Evolutionary conservation across 1,284 basidiomycete genomes (phyloP).

Genomic region (Apiotrichum mycotoxinovorans): DNA sequence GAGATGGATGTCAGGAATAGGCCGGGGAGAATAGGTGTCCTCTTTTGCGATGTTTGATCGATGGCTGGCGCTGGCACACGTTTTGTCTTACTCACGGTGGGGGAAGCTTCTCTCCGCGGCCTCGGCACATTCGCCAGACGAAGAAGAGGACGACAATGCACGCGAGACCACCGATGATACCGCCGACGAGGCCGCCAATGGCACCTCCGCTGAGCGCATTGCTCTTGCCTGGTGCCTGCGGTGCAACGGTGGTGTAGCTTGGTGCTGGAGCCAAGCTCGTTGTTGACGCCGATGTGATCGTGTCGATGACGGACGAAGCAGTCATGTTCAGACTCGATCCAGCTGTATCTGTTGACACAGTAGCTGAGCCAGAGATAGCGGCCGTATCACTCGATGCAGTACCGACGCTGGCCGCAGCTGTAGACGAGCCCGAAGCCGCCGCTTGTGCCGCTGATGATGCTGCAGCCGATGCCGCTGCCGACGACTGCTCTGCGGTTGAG

Average conservation of each 20-base stretch:
- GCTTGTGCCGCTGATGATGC: background rate
- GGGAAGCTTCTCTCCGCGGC: slow-evolving; percentile 37
- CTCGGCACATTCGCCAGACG: slow-evolving; percentile 29
- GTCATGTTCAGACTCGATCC: too few relatives aligned
- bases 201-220: slow-evolving; percentile 31
- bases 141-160: slow-evolving; percentile 26
- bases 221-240: background rate
- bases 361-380: background rate
- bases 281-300: background rate
- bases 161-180: slow-evolving; percentile 34
- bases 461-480: background rate
- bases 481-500: too few relatives aligned
- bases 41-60: background rate
- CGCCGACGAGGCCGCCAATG: slow-evolving; percentile 47
- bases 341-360: too few relatives aligned
- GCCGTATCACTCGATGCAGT: background rate
- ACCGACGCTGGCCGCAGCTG: background rate
- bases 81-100: slow-evolving; percentile 37
- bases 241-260: background rate
- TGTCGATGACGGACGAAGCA: too few relatives aligned
- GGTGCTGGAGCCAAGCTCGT: background rate
- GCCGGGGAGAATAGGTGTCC: too few relatives aligned
- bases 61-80: too few relatives aligned
- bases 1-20: too few relatives aligned
- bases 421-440: too few relatives aligned